Evolutionary conservation across 352 stramenopile genomes (phyloP).

Genomic region (Pythium apleroticum): DNA sequence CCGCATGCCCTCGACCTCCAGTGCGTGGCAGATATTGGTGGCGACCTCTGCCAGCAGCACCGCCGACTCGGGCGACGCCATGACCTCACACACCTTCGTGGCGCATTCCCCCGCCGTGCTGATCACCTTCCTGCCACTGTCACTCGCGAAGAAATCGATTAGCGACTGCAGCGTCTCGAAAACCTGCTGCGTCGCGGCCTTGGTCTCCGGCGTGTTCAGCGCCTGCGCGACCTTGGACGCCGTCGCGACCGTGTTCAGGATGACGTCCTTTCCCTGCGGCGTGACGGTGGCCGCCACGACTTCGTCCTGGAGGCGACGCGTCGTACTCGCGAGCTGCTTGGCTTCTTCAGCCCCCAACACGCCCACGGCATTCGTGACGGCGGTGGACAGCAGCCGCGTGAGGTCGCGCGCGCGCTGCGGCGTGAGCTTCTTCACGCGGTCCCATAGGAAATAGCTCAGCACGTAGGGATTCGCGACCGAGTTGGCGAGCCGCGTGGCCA

Average conservation of each 20-base stretch:
- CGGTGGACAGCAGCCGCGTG: constrained; percentile 58
- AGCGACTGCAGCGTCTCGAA: constrained; percentile 66
- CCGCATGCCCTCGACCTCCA: constrained; percentile 55
- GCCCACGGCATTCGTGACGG: constrained; percentile 50
- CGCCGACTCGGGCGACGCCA: constrained; percentile 67
- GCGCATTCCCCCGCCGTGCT: constrained; percentile 52
- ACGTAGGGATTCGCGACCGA: constrained; percentile 80
- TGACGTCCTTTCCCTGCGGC: constrained; percentile 50
- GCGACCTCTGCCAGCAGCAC: constrained; percentile 74
- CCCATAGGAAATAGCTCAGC: constrained; percentile 71
- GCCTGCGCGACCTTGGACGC: constrained; percentile 66
- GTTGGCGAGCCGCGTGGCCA: constrained; percentile 48
- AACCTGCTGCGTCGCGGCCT: constrained; percentile 56
- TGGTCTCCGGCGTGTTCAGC: constrained; percentile 70
- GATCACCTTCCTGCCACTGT: constrained; percentile 56
- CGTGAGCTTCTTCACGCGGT: constrained; percentile 69
- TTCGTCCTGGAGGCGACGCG: constrained; percentile 51
- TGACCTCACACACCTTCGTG: constrained; percentile 49
- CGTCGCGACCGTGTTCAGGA: constrained; percentile 65
- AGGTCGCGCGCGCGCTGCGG: constrained; percentile 72
- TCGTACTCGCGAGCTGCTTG: constrained; percentile 33
- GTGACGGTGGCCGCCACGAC: constrained; percentile 51
- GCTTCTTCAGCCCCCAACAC: constrained; percentile 57
- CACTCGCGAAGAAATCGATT: constrained; percentile 74
- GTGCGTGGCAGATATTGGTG: constrained; percentile 68